Base-by-base conservation (phyloP, 2,329 filamentous ascomycete genomes). In the Didymella sp. region DNA sequence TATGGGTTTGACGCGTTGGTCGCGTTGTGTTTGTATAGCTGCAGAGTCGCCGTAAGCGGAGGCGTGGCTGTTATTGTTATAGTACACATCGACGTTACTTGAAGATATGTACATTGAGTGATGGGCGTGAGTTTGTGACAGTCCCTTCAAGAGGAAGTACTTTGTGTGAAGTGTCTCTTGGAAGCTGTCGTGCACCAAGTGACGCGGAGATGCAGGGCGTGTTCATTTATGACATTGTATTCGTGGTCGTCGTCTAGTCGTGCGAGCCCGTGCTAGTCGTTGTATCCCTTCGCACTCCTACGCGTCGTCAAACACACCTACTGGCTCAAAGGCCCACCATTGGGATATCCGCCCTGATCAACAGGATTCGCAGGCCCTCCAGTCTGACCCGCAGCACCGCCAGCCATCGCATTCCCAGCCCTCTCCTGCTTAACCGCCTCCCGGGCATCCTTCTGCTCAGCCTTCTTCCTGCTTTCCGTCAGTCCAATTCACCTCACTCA, bases 291-390 rank as follows among this genome's bases (percentile, higher is more conserved):
- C 22, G 2, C 19, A 25, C 13, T 2, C 17, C 33, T 8, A 13
- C 9, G 12, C 17, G 13, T 31, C 17, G n/a, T n/a, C 28, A 27
- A 7, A 8, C 24, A 15, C 27, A n/a, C 24, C 27, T 21, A 46
- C 53, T 57, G 33, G 21, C 12, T 52, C 54, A 57, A 24, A 12
- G 54, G 54, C 4, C 48, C 42, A 7, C 54, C 54, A 15, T 72
- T 72, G 0, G 67, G 68, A 41, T 71, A 71, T 19, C 64, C 66
- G 6, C 60, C 54, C 19, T 72, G 64, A 22, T 61, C 67, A 7
- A 73, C 69, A 2, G 68, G 66, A 51, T 73, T 75, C 44, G 80
- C 80, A 35, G 79, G 78, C 2, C 79, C 80, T n/a, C 79, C 79
- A 24, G 70, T 70, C 69, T 81, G 79, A 2, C 79, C 80, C 49